Conservation (phyloP, 2,329 filamentous ascomycete species). For the Ploettnerulaceae sp. region DNA sequence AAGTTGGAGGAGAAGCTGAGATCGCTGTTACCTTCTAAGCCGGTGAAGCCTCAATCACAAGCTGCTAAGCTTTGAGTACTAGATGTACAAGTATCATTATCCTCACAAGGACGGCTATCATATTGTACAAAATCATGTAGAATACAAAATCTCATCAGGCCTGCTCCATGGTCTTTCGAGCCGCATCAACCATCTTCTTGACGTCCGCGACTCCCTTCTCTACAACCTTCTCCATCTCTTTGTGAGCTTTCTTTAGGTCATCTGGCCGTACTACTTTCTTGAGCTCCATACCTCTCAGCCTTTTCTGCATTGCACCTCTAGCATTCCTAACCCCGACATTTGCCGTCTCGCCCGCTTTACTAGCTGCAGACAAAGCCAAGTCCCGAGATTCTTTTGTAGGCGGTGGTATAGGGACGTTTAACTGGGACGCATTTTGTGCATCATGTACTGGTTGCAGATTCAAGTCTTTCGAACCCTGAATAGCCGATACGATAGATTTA, state of each 20-base stretch:
- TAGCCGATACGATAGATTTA: conserved; percentile 49
- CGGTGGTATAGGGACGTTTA: conserved; percentile 51
- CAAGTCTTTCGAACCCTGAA: conserved; percentile 44
- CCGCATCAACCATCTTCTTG: conserved; percentile 36
- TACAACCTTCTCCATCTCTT: conserved; percentile 37
- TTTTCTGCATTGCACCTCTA: conserved; percentile 36
- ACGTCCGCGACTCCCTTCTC: conserved; percentile 33
- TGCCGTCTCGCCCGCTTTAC: conserved; percentile 33
- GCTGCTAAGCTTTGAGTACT: neutral
- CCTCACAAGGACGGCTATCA: neutral
- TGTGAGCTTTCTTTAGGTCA: conserved; percentile 37
- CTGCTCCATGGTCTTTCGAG: conserved; percentile 34
- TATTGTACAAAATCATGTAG: conserved; percentile 20
- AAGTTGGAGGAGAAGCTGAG: conserved; percentile 30
- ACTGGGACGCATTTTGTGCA: conserved; percentile 43
- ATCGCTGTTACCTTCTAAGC: conserved; percentile 23
- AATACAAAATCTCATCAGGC: conserved; percentile 12
- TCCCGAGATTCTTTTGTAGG: conserved; percentile 52
- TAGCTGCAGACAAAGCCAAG: conserved; percentile 29
- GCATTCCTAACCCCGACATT: conserved; percentile 30
- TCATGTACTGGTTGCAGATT: conserved; percentile 47
- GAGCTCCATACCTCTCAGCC: conserved; percentile 34
- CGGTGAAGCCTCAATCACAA: conserved; percentile 11
- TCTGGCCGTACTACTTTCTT: conserved; percentile 34
- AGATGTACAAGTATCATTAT: neutral